A percentile compares a stretch with the other conserved stretches of the same genome.
phyloP scores from a whole-genome alignment of 179 eudicot genomes.

The Beta corolliflora region DNA sequence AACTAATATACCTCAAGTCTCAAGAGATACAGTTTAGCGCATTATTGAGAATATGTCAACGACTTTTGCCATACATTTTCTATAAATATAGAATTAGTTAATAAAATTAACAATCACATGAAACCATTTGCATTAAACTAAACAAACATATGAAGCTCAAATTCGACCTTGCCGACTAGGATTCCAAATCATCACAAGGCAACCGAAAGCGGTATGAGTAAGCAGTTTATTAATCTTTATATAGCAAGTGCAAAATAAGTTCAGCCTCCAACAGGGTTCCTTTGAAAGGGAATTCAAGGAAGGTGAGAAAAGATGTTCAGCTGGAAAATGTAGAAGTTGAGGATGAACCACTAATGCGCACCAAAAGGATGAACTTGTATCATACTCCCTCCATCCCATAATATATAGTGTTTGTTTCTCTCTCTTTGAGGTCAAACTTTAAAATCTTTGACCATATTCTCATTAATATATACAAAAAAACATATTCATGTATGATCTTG shows the following conservation, averaged over 20 bases:
- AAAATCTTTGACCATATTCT: too few species aligned
- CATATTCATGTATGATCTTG: too few species aligned
- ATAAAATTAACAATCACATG: constrained; percentile 24
- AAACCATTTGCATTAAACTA: constrained; percentile 23
- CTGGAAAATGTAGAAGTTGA: constrained; percentile 33
- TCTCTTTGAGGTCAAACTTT: too few species aligned
- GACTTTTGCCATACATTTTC: constrained; percentile 14
- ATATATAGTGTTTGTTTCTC: too few species aligned
- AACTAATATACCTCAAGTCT: constrained; percentile 16
- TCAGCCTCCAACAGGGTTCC: constrained; percentile 30
- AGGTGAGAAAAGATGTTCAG: constrained; percentile 19
- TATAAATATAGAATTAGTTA: constrained; percentile 31
- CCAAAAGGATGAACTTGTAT: constrained; percentile 25
- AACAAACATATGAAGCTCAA: constrained; percentile 9
- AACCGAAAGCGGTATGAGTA: constrained; percentile 16
- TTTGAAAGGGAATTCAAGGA: constrained; percentile 21
- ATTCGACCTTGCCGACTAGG: constrained; percentile 19
- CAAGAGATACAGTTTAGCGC: constrained; percentile 29
- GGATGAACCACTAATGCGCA: constrained; percentile 36
- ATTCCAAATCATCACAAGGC: constrained; percentile 20
- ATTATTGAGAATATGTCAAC: constrained; percentile 33
- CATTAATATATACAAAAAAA: too few species aligned
- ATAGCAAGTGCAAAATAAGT: constrained; percentile 16
- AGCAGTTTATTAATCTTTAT: constrained; percentile 13
- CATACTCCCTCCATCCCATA: neutral